phyloP scores from a whole-genome alignment of 768 basidiomycete genomes.

The Mycena amicta region DNA sequence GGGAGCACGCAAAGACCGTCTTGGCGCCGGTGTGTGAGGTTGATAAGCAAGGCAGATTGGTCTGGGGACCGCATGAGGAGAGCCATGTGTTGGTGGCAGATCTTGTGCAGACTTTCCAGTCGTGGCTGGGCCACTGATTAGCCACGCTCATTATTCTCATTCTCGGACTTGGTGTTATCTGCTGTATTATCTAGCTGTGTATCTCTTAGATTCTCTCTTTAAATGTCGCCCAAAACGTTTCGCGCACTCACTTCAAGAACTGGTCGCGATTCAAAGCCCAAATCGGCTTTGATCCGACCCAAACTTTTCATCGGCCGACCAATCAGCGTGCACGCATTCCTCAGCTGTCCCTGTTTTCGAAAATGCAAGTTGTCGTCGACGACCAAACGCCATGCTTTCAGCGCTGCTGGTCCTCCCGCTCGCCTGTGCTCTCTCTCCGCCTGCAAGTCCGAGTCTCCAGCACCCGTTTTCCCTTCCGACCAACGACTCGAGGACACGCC shows the following conservation, averaged over 20 bases:
- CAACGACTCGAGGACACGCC: not conserved
- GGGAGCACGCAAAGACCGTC: not conserved
- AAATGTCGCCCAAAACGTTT: too few relatives aligned
- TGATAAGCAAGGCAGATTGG: not conserved
- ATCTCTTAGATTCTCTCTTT: too few relatives aligned
- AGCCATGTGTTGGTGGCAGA: not conserved
- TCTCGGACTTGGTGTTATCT: too few relatives aligned
- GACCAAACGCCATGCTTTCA: not conserved
- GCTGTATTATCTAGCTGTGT: too few relatives aligned
- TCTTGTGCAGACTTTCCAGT: not conserved
- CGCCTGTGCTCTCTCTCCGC: not conserved
- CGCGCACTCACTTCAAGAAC: too few relatives aligned
- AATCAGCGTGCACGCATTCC: not conserved
- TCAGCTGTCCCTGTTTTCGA: not conserved
- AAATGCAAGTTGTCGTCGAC: not conserved
- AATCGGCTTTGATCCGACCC: too few relatives aligned
- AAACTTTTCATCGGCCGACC: too few relatives aligned
- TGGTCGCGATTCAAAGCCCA: too few relatives aligned
- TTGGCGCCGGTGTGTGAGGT: not conserved
- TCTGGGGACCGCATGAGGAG: slow-evolving; percentile 7
- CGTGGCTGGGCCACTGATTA: not conserved
- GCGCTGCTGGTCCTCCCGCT: not conserved
- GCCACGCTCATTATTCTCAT: too few relatives aligned
- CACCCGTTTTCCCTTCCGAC: not conserved
- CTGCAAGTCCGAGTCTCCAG: too few relatives aligned